Conservation (phyloP, 345 rosid species). For the Excoecaria agallocha region DNA sequence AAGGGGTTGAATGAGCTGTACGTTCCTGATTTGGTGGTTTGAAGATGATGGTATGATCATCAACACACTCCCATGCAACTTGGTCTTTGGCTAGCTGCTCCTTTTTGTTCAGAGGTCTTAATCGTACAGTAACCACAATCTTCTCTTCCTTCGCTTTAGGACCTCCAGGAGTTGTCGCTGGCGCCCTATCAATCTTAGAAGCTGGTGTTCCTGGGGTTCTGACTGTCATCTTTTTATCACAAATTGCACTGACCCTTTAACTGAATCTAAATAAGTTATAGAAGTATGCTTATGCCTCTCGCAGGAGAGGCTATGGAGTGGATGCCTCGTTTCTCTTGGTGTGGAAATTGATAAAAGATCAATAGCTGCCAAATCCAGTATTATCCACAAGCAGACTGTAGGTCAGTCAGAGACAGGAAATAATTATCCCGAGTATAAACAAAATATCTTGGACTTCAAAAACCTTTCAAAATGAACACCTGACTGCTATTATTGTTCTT, state of each 20-base stretch:
- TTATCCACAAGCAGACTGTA: neutral
- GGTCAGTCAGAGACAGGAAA: neutral
- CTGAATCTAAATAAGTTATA: neutral
- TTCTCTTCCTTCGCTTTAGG: slow-evolving; percentile 80
- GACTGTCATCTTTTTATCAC: slow-evolving; percentile 32
- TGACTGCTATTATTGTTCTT: neutral
- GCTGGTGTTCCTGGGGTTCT: slow-evolving; percentile 86
- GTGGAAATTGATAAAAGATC: neutral
- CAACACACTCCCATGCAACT: slow-evolving; percentile 91
- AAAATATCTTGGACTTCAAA: neutral
- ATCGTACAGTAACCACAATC: slow-evolving; percentile 89
- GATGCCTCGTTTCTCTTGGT: neutral
- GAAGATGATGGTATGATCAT: slow-evolving; percentile 68
- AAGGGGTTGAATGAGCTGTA: slow-evolving; percentile 62
- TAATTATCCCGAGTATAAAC: neutral
- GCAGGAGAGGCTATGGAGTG: neutral
- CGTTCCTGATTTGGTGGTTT: slow-evolving; percentile 84
- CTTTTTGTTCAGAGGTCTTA: slow-evolving; percentile 87
- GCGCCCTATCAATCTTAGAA: slow-evolving; percentile 68
- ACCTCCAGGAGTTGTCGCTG: slow-evolving; percentile 44
- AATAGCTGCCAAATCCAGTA: slow-evolving; percentile 9
- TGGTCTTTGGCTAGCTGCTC: slow-evolving; percentile 84
- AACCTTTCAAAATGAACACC: neutral
- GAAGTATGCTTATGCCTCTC: slow-evolving; percentile 13
- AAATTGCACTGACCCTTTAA: neutral